Evolutionary conservation across 2,329 filamentous ascomycete genomes (phyloP).

Genomic region (Colletotrichum abscissum): DNA sequence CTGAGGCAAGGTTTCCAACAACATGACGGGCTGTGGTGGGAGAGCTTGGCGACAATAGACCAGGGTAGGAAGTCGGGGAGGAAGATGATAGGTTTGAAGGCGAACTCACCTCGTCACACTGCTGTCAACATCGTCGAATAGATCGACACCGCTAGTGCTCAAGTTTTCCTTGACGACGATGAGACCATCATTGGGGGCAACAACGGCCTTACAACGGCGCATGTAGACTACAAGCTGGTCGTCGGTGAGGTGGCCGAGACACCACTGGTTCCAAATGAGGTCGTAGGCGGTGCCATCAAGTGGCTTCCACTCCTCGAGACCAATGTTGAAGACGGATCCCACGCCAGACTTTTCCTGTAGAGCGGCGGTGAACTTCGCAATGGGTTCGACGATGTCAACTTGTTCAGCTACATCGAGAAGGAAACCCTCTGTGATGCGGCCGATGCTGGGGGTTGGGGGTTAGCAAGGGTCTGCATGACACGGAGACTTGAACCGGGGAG

Average conservation of each 20-base stretch:
- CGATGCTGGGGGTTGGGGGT: slow-evolving; percentile 68
- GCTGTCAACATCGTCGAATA: slow-evolving; percentile 54
- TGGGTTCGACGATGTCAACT: slow-evolving; percentile 88
- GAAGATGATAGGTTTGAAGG: neutral
- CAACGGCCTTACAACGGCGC: slow-evolving; percentile 62
- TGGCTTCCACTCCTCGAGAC: slow-evolving; percentile 77
- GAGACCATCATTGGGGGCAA: slow-evolving; percentile 44
- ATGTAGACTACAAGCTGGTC: slow-evolving; percentile 77
- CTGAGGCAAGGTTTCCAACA: slow-evolving; percentile 20
- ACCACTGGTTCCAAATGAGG: slow-evolving; percentile 93
- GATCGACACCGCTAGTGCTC: slow-evolving; percentile 66
- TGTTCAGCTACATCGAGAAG: slow-evolving; percentile 75
- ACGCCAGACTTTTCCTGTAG: slow-evolving; percentile 69
- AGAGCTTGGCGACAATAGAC: slow-evolving; percentile 11
- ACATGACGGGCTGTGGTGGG: slow-evolving; percentile 5
- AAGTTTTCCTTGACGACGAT: slow-evolving; percentile 75
- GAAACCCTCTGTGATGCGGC: slow-evolving; percentile 82
- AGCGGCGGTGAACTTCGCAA: slow-evolving; percentile 80
- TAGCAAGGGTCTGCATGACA: slow-evolving; percentile 17
- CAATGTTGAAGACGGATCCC: slow-evolving; percentile 74
- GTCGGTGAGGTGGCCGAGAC: slow-evolving; percentile 84
- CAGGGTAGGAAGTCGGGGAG: neutral
- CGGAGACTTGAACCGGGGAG: slow-evolving; percentile 28
- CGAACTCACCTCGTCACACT: slow-evolving; percentile 33
- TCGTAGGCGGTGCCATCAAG: slow-evolving; percentile 69